Conservation (phyloP, 192 early-diverging fungal genomes). For the Geranomyces michiganensis region DNA sequence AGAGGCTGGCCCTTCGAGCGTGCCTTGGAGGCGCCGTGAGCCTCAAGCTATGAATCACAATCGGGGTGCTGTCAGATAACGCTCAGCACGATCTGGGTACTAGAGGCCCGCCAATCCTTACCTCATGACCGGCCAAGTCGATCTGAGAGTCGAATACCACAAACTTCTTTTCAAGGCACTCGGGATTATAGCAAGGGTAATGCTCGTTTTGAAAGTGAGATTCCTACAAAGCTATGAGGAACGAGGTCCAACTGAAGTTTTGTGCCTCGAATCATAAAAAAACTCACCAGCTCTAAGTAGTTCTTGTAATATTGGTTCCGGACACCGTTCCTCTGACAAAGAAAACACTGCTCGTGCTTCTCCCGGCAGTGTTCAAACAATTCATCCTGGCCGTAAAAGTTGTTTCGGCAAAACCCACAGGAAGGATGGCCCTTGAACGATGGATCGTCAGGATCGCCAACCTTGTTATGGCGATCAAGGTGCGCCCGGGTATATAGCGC, state of each 20-base stretch:
- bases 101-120: conserved; percentile 36
- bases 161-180: conserved; percentile 93
- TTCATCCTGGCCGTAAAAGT: conserved; percentile 91
- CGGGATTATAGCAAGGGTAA: conserved; percentile 73
- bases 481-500: conserved; percentile 76
- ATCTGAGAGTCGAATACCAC: conserved; percentile 91
- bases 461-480: conserved; percentile 74
- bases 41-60: conserved; percentile 17
- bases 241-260: neutral
- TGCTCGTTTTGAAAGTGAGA: conserved; percentile 83
- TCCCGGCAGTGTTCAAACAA: conserved; percentile 93
- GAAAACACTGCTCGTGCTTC: conserved; percentile 92
- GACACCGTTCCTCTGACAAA: conserved; percentile 75
- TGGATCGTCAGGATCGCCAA: conserved; percentile 62
- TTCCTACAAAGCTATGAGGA: conserved; percentile 43
- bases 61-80: conserved; percentile 8
- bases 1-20: conserved; percentile 42
- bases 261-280: neutral
- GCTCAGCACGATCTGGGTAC: conserved; percentile 13
- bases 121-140: conserved; percentile 89
- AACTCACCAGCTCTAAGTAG: conserved; percentile 75
- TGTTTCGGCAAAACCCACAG: conserved; percentile 83
- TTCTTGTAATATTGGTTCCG: conserved; percentile 86
- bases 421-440: conserved; percentile 80
- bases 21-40: conserved; percentile 32